Conservation (phyloP, 805 yeast species). For the Myxozyma mucilagina region DNA sequence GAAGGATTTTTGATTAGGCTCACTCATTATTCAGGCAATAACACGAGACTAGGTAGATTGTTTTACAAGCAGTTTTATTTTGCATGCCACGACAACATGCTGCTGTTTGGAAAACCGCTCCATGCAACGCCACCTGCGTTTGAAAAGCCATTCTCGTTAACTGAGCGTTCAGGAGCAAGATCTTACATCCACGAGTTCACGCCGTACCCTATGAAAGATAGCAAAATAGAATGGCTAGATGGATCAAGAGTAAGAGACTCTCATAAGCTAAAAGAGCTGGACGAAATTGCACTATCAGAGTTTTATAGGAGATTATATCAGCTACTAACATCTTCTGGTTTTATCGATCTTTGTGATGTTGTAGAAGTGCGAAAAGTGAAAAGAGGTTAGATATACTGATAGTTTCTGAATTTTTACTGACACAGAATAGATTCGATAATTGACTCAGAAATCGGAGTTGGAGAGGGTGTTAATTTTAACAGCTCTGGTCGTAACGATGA, state of each 20-base stretch:
- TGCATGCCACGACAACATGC: constrained; percentile 58
- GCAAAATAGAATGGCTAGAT: constrained; percentile 64
- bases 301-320: constrained; percentile 60
- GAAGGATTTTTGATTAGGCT: constrained; percentile 77
- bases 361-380: constrained; percentile 35
- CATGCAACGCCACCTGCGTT: constrained; percentile 58
- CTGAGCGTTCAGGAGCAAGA: constrained; percentile 14
- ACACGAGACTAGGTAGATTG: constrained; percentile 42
- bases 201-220: constrained; percentile 54
- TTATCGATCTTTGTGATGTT: constrained; percentile 53
- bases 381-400: constrained; percentile 8
- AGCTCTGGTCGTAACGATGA: constrained; percentile 19
- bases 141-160: constrained; percentile 27
- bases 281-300: constrained; percentile 62
- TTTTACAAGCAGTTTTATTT: constrained; percentile 62
- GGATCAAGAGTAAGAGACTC: constrained; percentile 38
- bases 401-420: neutral
- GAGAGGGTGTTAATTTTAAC: constrained; percentile 25
- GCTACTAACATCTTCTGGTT: constrained; percentile 57
- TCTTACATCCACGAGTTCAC: constrained; percentile 46
- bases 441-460: constrained; percentile 23
- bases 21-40: constrained; percentile 52
- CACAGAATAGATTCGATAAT: constrained; percentile 3
- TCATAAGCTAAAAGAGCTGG: constrained; percentile 51
- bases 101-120: constrained; percentile 58